phyloP scores from a whole-genome alignment of 768 basidiomycete species.

The Rhizopogon vesiculosus region DNA sequence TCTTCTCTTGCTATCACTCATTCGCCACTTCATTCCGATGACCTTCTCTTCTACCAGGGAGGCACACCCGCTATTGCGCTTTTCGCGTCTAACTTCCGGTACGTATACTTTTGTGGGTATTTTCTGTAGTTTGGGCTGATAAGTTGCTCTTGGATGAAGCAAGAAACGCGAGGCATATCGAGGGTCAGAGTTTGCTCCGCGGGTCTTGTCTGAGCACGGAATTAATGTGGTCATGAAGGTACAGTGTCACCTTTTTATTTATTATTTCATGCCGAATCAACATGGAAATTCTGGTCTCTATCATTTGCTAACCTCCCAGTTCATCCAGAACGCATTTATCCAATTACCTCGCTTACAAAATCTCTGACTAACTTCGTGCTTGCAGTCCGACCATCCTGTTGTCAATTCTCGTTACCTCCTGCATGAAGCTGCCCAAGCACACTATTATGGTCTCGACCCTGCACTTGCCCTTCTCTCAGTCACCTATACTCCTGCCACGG shows the following conservation, averaged over 20 bases:
- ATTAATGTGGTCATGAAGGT: constrained; percentile 76
- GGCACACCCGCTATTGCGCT: constrained; percentile 71
- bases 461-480: constrained; percentile 59
- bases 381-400: constrained; percentile 53
- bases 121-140: neutral
- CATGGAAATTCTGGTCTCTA: neutral
- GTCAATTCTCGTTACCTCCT: constrained; percentile 64
- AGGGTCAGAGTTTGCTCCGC: constrained; percentile 75
- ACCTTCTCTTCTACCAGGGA: constrained; percentile 31
- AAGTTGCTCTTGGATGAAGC: constrained; percentile 24
- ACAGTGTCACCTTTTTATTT: constrained; percentile 2
- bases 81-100: constrained; percentile 56
- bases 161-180: constrained; percentile 82
- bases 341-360: neutral
- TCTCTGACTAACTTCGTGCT: neutral
- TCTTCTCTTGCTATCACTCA: neutral
- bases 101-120: neutral
- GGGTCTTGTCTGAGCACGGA: constrained; percentile 64
- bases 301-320: neutral
- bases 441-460: constrained; percentile 59
- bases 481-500: constrained; percentile 60
- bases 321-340: neutral
- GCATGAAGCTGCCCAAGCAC: constrained; percentile 68
- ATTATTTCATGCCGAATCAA: neutral
- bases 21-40: neutral